These are phyloP conservation scores for Petunia hybrid DNA, from an alignment of 305 asterid genomes.

Conservation along the genomic window DNA sequence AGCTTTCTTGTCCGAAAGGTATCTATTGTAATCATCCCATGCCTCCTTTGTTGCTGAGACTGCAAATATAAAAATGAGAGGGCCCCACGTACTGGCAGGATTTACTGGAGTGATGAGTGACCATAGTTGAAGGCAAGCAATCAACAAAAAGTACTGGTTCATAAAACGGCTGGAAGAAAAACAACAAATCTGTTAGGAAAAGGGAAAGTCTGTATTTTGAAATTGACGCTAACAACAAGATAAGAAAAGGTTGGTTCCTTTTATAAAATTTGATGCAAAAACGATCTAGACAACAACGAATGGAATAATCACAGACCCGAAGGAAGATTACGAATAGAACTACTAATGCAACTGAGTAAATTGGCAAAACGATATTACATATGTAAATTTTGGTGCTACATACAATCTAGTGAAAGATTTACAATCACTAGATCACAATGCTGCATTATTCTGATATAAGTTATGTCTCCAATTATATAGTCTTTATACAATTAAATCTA, in stretches of 20 bases:
- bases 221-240: not conserved
- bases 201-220: slow-evolving; percentile 20
- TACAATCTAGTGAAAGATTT: slow-evolving; percentile 6
- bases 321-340: slow-evolving; percentile 1
- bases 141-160: slow-evolving; percentile 98
- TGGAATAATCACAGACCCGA: slow-evolving; percentile 20
- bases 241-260: slow-evolving; percentile 19
- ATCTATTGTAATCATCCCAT: slow-evolving; percentile 98
- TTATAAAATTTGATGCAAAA: slow-evolving; percentile 19
- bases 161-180: slow-evolving; percentile 87
- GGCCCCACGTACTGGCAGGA: slow-evolving; percentile 99
- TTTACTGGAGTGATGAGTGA: slow-evolving; percentile 98
- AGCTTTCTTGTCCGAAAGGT: slow-evolving; percentile 94
- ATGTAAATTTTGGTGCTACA: not conserved
- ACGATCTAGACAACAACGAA: not conserved
- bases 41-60: slow-evolving; percentile 99
- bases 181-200: slow-evolving; percentile 40
- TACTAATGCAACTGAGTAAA: slow-evolving; percentile 2
- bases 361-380: slow-evolving; percentile 6
- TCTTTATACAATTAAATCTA: slow-evolving; percentile 3
- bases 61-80: slow-evolving; percentile 96
- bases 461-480: not conserved
- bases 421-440: not conserved
- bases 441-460: not conserved
- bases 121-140: slow-evolving; percentile 99